phyloP scores from a whole-genome alignment of 495 filamentous ascomycete species.

The Hamigera avellanea region DNA sequence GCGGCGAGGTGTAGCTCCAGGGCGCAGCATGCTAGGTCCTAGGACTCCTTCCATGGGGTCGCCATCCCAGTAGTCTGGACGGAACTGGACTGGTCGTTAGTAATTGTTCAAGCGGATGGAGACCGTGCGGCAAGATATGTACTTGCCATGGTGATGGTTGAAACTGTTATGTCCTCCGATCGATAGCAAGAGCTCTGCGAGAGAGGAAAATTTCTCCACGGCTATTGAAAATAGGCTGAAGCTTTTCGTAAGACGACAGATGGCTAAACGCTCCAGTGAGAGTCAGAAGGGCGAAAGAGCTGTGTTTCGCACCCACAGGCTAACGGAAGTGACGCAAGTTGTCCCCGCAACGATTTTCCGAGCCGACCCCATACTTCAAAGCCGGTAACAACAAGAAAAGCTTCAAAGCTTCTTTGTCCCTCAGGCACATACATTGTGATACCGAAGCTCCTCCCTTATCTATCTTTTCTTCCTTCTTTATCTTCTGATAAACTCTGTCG shows the following conservation, averaged over 20 bases:
- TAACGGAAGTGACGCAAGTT: slow-evolving; percentile 28
- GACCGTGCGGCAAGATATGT: too few species aligned
- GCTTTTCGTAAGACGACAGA: too few species aligned
- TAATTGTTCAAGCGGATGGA: not conserved
- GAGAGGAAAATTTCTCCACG: too few species aligned
- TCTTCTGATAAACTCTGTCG: not conserved
- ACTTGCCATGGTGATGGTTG: slow-evolving; percentile 6
- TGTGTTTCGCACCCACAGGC: not conserved
- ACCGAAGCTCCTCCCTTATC: too few species aligned
- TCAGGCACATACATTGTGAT: too few species aligned
- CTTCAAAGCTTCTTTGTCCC: slow-evolving; percentile 7
- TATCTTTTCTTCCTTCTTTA: not conserved
- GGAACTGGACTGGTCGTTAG: slow-evolving; percentile 30
- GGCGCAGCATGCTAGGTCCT: slow-evolving; percentile 29
- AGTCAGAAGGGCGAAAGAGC: not conserved
- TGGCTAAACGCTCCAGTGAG: too few species aligned
- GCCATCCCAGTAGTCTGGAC: slow-evolving; percentile 41
- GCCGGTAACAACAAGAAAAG: slow-evolving; percentile 7
- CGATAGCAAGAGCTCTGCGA: too few species aligned
- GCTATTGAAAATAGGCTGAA: too few species aligned
- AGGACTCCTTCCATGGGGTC: slow-evolving; percentile 44
- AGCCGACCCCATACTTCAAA: slow-evolving; percentile 25
- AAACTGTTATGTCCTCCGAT: not conserved
- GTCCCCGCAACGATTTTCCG: slow-evolving; percentile 34
- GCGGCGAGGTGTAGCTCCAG: slow-evolving; percentile 40